Base-by-base conservation (phyloP, 1,139 yeast species). In the Candida sanyaensis region DNA sequence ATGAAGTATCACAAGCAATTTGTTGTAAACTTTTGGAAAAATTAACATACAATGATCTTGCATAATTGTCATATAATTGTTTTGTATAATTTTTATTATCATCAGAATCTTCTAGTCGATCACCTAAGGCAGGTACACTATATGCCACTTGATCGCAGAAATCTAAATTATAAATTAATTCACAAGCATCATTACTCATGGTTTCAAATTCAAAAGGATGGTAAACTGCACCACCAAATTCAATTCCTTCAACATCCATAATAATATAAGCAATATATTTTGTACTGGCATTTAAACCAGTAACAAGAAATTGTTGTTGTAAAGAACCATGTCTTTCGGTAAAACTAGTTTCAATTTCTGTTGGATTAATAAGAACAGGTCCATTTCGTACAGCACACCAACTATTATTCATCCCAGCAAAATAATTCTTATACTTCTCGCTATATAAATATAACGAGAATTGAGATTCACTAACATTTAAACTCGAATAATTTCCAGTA, bases 131-230 rank as follows among this genome's bases (percentile, higher is more conserved):
- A 0, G 98, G 99, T 0, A 89, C 97, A 1, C 96, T 79, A 65
- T 91, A 93, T 0, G 97, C 96, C 32, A 92, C 95, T 44, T 82
- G 81, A 32, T 75, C 66, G 65, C 99, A 93, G 61, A 92, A 90
- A 1, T 80, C 84, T 47, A 93, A 69, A 50, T 83, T 87, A 63
- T 80, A 89, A 24, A 91, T 79, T 46, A 92, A 69, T 51, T 86
- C 82, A 63, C 99, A 93, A 1, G 88, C 78, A 28, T 72, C 68
- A 4, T 68, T 63, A 4, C 66, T 66, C 61, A 83, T 74, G 2
- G 97, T 88, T 24, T 77, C 74, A 58, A 92, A 88, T 44, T 69
- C 66, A 49, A 86, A 79, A 11, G 78, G 80, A 24, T 73, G 67
- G 58, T 82, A 89, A 0, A 88, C 75, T 1, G 83, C 77, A 3